phyloP scores from a whole-genome alignment of 805 yeast genomes.

The Wickerhamomyces alni region DNA sequence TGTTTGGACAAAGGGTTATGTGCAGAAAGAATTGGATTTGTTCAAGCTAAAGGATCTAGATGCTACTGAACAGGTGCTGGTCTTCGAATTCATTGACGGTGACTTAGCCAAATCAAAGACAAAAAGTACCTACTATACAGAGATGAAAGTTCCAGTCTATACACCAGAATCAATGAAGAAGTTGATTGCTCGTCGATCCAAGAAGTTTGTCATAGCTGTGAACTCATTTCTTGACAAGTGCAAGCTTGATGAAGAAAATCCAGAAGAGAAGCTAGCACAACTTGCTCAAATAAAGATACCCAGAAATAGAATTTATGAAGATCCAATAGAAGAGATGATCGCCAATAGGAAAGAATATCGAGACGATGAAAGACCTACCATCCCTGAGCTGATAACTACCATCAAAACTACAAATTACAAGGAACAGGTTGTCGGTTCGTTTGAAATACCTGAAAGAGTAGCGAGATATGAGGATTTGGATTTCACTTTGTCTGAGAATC shows the following conservation, averaged over 20 bases:
- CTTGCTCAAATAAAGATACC: slow-evolving; percentile 40
- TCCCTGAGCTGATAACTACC: slow-evolving; percentile 42
- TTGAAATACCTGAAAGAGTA: slow-evolving; percentile 38
- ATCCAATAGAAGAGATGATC: slow-evolving; percentile 58
- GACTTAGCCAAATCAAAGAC: slow-evolving; percentile 43
- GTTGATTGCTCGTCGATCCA: slow-evolving; percentile 52
- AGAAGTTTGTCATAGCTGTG: slow-evolving; percentile 41
- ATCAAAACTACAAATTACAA: slow-evolving; percentile 50
- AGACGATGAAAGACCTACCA: slow-evolving; percentile 32
- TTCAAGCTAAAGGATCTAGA: slow-evolving; percentile 38
- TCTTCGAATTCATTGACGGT: slow-evolving; percentile 77
- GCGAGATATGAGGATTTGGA: slow-evolving; percentile 41
- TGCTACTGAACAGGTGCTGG: slow-evolving; percentile 46
- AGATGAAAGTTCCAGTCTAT: slow-evolving; percentile 44
- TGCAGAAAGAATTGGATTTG: slow-evolving; percentile 50
- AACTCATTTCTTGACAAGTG: slow-evolving; percentile 29
- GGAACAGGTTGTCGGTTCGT: slow-evolving; percentile 54
- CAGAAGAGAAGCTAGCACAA: slow-evolving; percentile 34
- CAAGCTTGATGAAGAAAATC: slow-evolving; percentile 27
- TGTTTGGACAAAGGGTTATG: slow-evolving; percentile 39
- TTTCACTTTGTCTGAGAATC: slow-evolving; percentile 43
- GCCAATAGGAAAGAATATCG: slow-evolving; percentile 22
- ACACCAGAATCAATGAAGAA: slow-evolving; percentile 51
- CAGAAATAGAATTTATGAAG: slow-evolving; percentile 39
- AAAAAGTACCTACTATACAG: slow-evolving; percentile 34